Evolutionary conservation across 495 filamentous ascomycete species (phyloP).

Genomic region (Articulospora tetracladia): DNA sequence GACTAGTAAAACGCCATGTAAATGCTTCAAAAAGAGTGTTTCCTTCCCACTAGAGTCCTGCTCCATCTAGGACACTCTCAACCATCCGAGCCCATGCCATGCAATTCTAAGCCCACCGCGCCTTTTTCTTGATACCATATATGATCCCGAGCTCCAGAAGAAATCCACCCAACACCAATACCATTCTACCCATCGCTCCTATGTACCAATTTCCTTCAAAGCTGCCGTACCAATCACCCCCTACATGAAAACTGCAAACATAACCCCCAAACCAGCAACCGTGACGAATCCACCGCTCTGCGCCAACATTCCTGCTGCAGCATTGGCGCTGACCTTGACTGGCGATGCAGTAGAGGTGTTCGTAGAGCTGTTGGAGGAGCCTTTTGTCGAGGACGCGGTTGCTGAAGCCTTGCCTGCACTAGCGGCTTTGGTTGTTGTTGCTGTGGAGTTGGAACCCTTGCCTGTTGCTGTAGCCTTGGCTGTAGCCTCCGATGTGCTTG

Average conservation of each 20-base stretch:
- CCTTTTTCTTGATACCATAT: neutral
- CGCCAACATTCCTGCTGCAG: constrained; percentile 11
- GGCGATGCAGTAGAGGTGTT: neutral
- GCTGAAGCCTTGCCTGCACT: neutral
- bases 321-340: constrained; percentile 1
- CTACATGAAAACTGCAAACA: constrained; percentile 26
- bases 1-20: neutral
- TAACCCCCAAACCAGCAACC: constrained; percentile 18
- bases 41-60: neutral
- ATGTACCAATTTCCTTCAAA: neutral
- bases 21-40: neutral
- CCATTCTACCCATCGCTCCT: neutral
- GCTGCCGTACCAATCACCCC: neutral
- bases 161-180: neutral
- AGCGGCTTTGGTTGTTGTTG: neutral
- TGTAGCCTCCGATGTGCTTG: neutral
- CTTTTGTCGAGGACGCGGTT: constrained; percentile 3
- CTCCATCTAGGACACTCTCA: neutral
- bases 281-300: constrained; percentile 22
- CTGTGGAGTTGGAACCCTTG: neutral
- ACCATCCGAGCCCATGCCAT: neutral
- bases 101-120: too few relatives aligned
- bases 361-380: neutral
- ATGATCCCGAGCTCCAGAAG: neutral
- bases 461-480: constrained; percentile 10